A percentile compares a stretch with the other conserved stretches of the same genome.
Evolutionary conservation across 768 basidiomycete genomes (phyloP).

Genomic region (Xerocomellus amylosporus): DNA sequence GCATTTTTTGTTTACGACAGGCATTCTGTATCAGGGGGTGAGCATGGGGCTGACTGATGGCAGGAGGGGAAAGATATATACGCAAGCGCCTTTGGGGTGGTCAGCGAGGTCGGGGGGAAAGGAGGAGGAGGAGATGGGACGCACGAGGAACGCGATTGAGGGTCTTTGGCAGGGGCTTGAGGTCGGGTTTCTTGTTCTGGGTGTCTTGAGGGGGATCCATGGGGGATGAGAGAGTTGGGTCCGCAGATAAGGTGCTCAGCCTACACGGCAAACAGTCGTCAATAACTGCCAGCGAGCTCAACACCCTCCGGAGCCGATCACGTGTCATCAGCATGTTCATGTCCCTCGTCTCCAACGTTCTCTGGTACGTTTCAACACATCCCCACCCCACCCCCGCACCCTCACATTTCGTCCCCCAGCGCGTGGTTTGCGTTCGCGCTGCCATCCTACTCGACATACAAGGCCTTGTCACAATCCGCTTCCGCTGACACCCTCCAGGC

Average conservation of each 20-base stretch:
- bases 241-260: not conserved
- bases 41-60: constrained; percentile 9
- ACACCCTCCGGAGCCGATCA: too few relatives aligned
- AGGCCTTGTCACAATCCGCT: constrained; percentile 56
- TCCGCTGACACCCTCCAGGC: constrained; percentile 52
- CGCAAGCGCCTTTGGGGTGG: constrained; percentile 68
- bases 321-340: constrained; percentile 40
- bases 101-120: constrained; percentile 17
- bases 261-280: constrained; percentile 14
- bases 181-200: constrained; percentile 53
- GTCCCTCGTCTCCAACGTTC: constrained; percentile 46
- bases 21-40: constrained; percentile 63
- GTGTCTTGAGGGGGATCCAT: constrained; percentile 35
- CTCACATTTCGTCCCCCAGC: constrained; percentile 31
- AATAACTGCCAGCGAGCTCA: constrained; percentile 9
- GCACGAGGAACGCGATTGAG: constrained; percentile 85
- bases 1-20: constrained; percentile 95
- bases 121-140: constrained; percentile 26
- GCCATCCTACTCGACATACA: constrained; percentile 64
- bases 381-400: not conserved
- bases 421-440: constrained; percentile 71
- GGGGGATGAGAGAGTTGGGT: not conserved
- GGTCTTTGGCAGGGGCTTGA: constrained; percentile 72
- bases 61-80: constrained; percentile 37
- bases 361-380: constrained; percentile 42